Percentiles rank a stretch among this genome's conserved stretches.
Evolutionary conservation across 805 yeast genomes (phyloP).

Genomic region (Zygosaccharomyces pseudorouxii): DNA sequence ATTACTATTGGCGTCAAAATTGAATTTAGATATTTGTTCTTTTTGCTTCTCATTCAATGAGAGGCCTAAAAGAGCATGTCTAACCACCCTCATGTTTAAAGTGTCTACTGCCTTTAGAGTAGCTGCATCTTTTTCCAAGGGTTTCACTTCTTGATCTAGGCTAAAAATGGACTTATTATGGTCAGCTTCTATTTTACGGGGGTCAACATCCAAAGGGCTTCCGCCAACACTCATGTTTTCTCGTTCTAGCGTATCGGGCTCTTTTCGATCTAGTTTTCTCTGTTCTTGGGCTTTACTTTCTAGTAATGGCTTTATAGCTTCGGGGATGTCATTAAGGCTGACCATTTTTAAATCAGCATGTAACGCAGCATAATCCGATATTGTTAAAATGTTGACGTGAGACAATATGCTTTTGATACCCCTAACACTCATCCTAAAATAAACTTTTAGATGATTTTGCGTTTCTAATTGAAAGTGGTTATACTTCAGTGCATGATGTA

Average conservation of each 20-base stretch:
- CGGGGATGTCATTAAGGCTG: constrained; percentile 28
- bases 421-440: constrained; percentile 20
- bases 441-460: constrained; percentile 15
- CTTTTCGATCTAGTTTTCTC: not conserved
- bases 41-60: constrained; percentile 30
- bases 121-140: constrained; percentile 52
- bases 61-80: constrained; percentile 63
- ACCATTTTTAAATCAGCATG: constrained; percentile 34
- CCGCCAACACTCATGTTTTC: not conserved
- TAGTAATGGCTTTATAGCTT: constrained; percentile 19
- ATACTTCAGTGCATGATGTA: constrained; percentile 41
- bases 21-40: constrained; percentile 33
- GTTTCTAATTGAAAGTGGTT: constrained; percentile 7
- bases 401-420: constrained; percentile 20
- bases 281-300: constrained; percentile 7
- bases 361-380: constrained; percentile 37
- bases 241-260: not conserved
- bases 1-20: constrained; percentile 37
- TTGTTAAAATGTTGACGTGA: constrained; percentile 28
- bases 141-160: constrained; percentile 31
- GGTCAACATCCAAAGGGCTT: not conserved
- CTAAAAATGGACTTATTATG: constrained; percentile 7
- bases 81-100: constrained; percentile 70
- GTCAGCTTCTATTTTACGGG: not conserved
- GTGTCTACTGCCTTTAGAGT: constrained; percentile 65